A percentile compares a stretch with the other conserved stretches of the same genome.
These are phyloP conservation scores for Phytophthora capsici DNA, from an alignment of 352 stramenopile species.

Conservation along the genomic window DNA sequence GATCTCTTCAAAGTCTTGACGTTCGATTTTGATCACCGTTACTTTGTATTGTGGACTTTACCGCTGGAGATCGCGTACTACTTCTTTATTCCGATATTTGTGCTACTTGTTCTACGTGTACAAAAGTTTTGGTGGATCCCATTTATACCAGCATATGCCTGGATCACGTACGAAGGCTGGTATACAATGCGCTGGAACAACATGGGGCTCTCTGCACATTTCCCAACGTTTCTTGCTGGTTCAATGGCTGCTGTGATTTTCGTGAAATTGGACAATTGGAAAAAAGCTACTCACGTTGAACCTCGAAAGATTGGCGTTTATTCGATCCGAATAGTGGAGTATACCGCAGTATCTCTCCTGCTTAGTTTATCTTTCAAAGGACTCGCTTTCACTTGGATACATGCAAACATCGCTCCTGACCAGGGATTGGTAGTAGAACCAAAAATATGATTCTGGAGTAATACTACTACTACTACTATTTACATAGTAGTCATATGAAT, in stretches of 20 bases:
- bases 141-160: slow-evolving; percentile 31
- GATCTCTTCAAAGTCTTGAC: slow-evolving; percentile 46
- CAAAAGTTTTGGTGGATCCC: slow-evolving; percentile 28
- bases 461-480: too few species aligned
- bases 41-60: slow-evolving; percentile 51
- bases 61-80: slow-evolving; percentile 43
- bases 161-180: slow-evolving; percentile 29
- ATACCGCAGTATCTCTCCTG: slow-evolving; percentile 17
- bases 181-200: slow-evolving; percentile 29
- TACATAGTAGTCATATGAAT: too few species aligned
- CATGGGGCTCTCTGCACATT: slow-evolving; percentile 23
- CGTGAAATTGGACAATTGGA: slow-evolving; percentile 20
- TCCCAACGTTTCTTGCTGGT: slow-evolving; percentile 31
- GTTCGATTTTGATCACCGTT: slow-evolving; percentile 40
- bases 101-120: slow-evolving; percentile 26
- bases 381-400: slow-evolving; percentile 35
- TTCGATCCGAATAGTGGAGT: slow-evolving; percentile 27
- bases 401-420: slow-evolving; percentile 19
- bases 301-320: slow-evolving; percentile 2
- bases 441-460: too few species aligned
- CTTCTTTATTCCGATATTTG: slow-evolving; percentile 44
- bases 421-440: too few species aligned
- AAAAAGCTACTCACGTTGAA: slow-evolving; percentile 18
- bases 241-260: slow-evolving; percentile 42
- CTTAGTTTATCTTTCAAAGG: slow-evolving; percentile 32